Percentiles rank a stretch among this genome's conserved stretches.
phyloP scores from a whole-genome alignment of 768 basidiomycete genomes.

The Lactarius sp. region DNA sequence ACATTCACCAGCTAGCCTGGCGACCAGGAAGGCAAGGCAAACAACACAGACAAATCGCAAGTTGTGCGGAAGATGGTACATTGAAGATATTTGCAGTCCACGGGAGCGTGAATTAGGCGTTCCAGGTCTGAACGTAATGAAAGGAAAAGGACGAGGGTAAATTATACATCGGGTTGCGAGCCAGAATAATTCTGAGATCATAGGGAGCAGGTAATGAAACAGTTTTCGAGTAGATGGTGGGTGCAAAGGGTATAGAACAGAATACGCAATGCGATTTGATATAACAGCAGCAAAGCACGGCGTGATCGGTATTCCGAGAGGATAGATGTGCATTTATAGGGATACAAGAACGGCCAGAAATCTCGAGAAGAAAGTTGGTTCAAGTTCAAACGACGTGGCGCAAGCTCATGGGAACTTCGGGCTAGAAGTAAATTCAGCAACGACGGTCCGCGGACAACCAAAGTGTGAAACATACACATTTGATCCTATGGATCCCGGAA shows the following conservation, averaged over 20 bases:
- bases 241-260: conserved; percentile 68
- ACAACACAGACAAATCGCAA: conserved; percentile 55
- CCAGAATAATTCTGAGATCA: conserved; percentile 40
- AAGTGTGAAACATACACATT: conserved; percentile 63
- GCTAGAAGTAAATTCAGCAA: conserved; percentile 43
- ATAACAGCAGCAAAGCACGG: conserved; percentile 41
- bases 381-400: conserved; percentile 76
- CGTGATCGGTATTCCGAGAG: conserved; percentile 20
- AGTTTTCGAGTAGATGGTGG: conserved; percentile 48
- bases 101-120: conserved; percentile 24
- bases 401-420: conserved; percentile 87
- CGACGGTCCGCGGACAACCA: background rate
- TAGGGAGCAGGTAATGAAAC: conserved; percentile 55
- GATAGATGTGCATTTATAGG: conserved; percentile 52
- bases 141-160: conserved; percentile 32
- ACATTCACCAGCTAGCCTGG: conserved; percentile 82
- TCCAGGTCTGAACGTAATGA: conserved; percentile 28
- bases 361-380: conserved; percentile 32
- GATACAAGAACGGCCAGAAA: conserved; percentile 69
- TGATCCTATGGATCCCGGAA: conserved; percentile 36
- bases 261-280: conserved; percentile 43
- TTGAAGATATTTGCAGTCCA: conserved; percentile 52
- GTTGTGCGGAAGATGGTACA: conserved; percentile 91
- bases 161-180: conserved; percentile 63
- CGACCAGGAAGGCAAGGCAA: conserved; percentile 40